phyloP scores from a whole-genome alignment of 2,329 filamentous ascomycete species.

The Aquanectria penicillioides region DNA sequence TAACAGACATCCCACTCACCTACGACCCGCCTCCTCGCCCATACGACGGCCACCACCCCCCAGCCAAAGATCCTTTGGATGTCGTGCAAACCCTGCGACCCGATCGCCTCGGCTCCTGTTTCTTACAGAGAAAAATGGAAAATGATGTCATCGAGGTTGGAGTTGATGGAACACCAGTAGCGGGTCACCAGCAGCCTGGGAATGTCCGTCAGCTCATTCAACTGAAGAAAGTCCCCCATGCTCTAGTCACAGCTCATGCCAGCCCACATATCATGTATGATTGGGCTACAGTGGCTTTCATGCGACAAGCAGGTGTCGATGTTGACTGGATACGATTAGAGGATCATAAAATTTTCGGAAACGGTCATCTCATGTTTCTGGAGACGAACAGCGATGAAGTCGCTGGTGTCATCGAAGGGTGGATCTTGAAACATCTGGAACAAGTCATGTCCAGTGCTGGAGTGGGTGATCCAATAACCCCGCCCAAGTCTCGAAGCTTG shows the following conservation, averaged over 20 bases:
- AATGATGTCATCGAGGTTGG: slow-evolving; percentile 9
- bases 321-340: slow-evolving; percentile 57
- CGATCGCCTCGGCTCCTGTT: slow-evolving; percentile 31
- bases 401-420: slow-evolving; percentile 49
- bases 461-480: neutral
- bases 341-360: slow-evolving; percentile 57
- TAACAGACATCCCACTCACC: slow-evolving; percentile 53
- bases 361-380: slow-evolving; percentile 65
- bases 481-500: slow-evolving; percentile 6
- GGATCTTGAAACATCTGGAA: slow-evolving; percentile 43
- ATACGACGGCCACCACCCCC: slow-evolving; percentile 19
- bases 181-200: neutral
- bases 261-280: slow-evolving; percentile 66
- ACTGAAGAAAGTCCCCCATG: slow-evolving; percentile 57
- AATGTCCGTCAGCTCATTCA: slow-evolving; percentile 55
- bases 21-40: slow-evolving; percentile 50
- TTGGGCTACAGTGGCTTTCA: slow-evolving; percentile 61
- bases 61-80: slow-evolving; percentile 27
- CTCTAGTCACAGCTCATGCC: slow-evolving; percentile 62
- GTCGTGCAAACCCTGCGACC: slow-evolving; percentile 14
- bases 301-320: slow-evolving; percentile 61
- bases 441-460: neutral
- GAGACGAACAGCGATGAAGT: slow-evolving; percentile 61
- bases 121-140: slow-evolving; percentile 31
- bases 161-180: neutral